Evolutionary conservation across 768 basidiomycete species (phyloP).

Genomic region (Boletus rufocinnamomeus): DNA sequence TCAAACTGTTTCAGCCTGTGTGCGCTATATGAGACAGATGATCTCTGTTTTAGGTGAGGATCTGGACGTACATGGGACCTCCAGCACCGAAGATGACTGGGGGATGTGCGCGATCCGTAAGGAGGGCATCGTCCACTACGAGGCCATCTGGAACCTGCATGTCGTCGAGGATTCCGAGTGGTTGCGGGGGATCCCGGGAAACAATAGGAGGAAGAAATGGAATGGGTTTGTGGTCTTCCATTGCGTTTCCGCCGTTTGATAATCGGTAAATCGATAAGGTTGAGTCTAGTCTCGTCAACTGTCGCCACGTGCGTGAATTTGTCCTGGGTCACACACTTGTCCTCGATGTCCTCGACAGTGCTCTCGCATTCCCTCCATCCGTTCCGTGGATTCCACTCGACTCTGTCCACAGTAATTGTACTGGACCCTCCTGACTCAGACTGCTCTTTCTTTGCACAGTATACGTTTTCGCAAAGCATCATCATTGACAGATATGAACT

Average conservation of each 20-base stretch:
- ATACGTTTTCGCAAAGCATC: slow-evolving; percentile 41
- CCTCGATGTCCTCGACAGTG: slow-evolving; percentile 21
- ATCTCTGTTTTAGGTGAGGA: background rate
- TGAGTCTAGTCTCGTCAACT: background rate
- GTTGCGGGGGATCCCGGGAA: slow-evolving; percentile 8
- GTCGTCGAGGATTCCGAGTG: slow-evolving; percentile 26
- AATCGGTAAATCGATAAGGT: no score
- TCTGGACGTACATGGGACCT: slow-evolving; percentile 62
- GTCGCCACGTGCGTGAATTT: background rate
- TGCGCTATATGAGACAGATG: background rate
- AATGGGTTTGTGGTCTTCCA: slow-evolving; percentile 20
- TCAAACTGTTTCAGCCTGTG: slow-evolving; percentile 79
- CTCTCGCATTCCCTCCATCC: slow-evolving; percentile 25
- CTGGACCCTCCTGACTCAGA: slow-evolving; percentile 9
- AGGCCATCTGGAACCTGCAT: slow-evolving; percentile 25
- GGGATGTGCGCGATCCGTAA: slow-evolving; percentile 32
- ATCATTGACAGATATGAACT: slow-evolving; percentile 51
- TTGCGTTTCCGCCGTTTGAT: background rate
- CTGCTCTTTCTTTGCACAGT: slow-evolving; percentile 37
- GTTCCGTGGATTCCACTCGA: slow-evolving; percentile 34
- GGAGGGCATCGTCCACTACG: slow-evolving; percentile 17
- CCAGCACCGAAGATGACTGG: slow-evolving; percentile 72
- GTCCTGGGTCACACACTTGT: no score
- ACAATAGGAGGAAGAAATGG: slow-evolving; percentile 15
- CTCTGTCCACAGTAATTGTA: slow-evolving; percentile 25